Evolutionary conservation across 2,329 filamentous ascomycete species (phyloP).

Genomic region (Penicillium sp.): DNA sequence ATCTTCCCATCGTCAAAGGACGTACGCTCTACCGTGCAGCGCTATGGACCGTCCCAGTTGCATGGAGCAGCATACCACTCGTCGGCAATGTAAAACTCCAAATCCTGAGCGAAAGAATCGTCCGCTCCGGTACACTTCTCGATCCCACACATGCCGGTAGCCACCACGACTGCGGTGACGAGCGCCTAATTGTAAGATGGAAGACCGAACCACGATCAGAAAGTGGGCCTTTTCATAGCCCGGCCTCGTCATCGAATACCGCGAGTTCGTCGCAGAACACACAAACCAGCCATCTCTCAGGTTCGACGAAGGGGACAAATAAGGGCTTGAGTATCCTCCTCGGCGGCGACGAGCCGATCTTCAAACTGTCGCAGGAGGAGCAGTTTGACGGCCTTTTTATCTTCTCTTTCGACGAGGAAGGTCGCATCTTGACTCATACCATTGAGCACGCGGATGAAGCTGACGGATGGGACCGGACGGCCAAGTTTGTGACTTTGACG

Average conservation of each 20-base stretch:
- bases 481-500: slow-evolving; percentile 82
- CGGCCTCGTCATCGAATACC: slow-evolving; percentile 5
- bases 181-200: slow-evolving; percentile 91
- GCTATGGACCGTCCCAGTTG: slow-evolving; percentile 91
- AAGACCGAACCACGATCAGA: slow-evolving; percentile 55
- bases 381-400: slow-evolving; percentile 90
- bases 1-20: slow-evolving; percentile 84
- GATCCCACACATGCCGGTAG: slow-evolving; percentile 34
- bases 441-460: slow-evolving; percentile 90
- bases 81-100: slow-evolving; percentile 84
- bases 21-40: slow-evolving; percentile 88
- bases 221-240: slow-evolving; percentile 21
- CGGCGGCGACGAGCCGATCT: slow-evolving; percentile 51
- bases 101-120: slow-evolving; percentile 86
- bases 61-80: slow-evolving; percentile 89
- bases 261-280: slow-evolving; percentile 8
- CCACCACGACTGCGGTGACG: slow-evolving; percentile 46
- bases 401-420: slow-evolving; percentile 89
- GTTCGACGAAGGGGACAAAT: slow-evolving; percentile 35
- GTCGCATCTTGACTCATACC: slow-evolving; percentile 78
- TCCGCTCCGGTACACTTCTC: slow-evolving; percentile 49
- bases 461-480: slow-evolving; percentile 76
- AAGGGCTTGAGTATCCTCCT: slow-evolving; percentile 47
- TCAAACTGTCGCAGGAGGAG: slow-evolving; percentile 57
- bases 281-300: slow-evolving; percentile 17